Conservation (phyloP, 345 rosid species). For the Gossypium australe region DNA sequence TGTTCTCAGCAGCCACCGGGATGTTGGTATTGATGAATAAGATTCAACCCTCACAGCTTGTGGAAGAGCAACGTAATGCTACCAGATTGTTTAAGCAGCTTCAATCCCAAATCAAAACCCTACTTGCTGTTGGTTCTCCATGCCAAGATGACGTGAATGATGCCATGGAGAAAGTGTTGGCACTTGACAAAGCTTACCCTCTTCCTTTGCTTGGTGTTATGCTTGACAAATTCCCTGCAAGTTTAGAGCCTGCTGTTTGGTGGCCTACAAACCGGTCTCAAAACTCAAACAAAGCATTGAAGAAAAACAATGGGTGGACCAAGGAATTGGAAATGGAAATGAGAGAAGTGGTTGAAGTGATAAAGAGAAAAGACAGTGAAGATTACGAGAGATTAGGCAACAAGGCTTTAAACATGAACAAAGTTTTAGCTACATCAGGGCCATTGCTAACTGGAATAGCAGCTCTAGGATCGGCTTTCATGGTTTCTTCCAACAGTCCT, state of each 20-base stretch:
- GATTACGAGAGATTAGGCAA: conserved; percentile 39
- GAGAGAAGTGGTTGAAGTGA: conserved; percentile 25
- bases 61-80: conserved; percentile 57
- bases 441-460: conserved; percentile 43
- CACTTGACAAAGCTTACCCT: conserved; percentile 50
- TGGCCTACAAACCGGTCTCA: conserved; percentile 25
- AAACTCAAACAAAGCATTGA: not conserved
- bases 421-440: conserved; percentile 36
- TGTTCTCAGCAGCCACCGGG: conserved; percentile 36
- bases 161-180: conserved; percentile 39
- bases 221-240: conserved; percentile 47
- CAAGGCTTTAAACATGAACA: conserved; percentile 35
- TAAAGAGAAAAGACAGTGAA: conserved; percentile 37
- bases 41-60: conserved; percentile 59
- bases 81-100: conserved; percentile 46
- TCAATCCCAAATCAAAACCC: conserved; percentile 28
- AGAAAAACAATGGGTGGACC: conserved; percentile 38
- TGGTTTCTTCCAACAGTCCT: conserved; percentile 11
- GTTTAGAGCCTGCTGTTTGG: conserved; percentile 46
- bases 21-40: conserved; percentile 40
- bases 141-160: conserved; percentile 31
- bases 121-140: conserved; percentile 23
- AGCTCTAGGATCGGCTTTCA: conserved; percentile 34
- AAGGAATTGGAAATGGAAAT: conserved; percentile 36
- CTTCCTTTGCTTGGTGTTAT: conserved; percentile 47